Evolutionary conservation across 345 rosid species (phyloP).

Genomic region (Euphorbia pulcherrima): DNA sequence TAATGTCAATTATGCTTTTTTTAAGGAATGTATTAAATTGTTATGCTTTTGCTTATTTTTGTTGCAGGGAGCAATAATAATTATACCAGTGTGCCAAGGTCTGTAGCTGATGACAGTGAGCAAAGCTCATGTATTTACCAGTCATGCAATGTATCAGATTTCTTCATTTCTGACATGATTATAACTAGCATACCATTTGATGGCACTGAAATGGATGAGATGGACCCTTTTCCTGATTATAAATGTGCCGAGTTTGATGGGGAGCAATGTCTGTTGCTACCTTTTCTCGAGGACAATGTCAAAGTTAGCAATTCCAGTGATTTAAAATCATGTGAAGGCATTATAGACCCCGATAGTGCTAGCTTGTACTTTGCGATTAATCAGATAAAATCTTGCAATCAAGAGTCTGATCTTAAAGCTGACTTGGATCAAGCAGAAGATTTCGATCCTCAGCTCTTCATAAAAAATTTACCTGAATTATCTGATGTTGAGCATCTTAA

Average conservation of each 20-base stretch:
- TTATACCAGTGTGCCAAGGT: constrained; percentile 26
- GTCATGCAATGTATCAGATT: constrained; percentile 59
- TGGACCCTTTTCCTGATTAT: constrained; percentile 51
- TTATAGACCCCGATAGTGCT: constrained; percentile 37
- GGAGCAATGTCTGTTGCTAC: constrained; percentile 70
- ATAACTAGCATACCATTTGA: constrained; percentile 48
- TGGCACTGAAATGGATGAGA: constrained; percentile 36
- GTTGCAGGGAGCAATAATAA: constrained; percentile 29
- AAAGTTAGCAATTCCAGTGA: constrained; percentile 42
- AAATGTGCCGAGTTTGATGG: constrained; percentile 53
- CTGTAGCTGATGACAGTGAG: constrained; percentile 33
- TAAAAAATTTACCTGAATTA: constrained; percentile 73
- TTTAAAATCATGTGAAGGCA: constrained; percentile 40
- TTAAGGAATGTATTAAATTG: not conserved
- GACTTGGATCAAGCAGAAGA: constrained; percentile 55
- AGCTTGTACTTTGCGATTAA: constrained; percentile 58
- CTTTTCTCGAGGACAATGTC: constrained; percentile 63
- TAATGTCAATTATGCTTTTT: not conserved
- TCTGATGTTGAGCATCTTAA: constrained; percentile 58
- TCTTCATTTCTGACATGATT: constrained; percentile 58
- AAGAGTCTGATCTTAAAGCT: constrained; percentile 46
- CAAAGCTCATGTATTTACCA: constrained; percentile 39
- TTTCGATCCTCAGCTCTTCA: constrained; percentile 74
- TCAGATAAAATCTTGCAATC: constrained; percentile 48
- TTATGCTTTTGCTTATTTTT: not conserved